Evolutionary conservation across 2,329 filamentous ascomycete genomes (phyloP), one percentile per base, ranked within the genome.

Genomic region (Didymella exigua): DNA sequence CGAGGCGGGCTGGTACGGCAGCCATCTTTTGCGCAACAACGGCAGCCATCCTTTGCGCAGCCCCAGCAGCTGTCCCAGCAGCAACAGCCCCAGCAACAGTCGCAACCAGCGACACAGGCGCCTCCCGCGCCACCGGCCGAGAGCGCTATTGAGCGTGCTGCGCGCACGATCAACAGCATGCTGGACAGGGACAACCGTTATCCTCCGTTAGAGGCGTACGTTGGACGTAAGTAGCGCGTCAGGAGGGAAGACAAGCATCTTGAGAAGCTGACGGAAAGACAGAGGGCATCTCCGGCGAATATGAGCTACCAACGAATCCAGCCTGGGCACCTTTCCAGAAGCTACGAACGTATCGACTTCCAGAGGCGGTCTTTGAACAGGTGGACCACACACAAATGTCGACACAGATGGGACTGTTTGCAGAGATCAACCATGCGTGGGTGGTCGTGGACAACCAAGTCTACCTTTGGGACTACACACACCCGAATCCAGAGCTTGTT

Each of bases 381-480:
- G 93, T 96, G 75, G 96, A 99, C 66, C 82, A 86, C 46, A 89
- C 90, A 54, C 88, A 96, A 71, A 86, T 97, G 21, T 88, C 89
- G 55, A 96, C 93, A n/a, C 85, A 86, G 69, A 96, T 99, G 89
- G 96, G 96, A 9, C 81, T 99, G 29, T 98, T 99, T 75, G 90
- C 95, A 16, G 90, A 96, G 76, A 84, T 99, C 69, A 93, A 93
- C 69, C 92, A 98, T 76, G 95, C 93, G 26, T 99, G 93, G 90
- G 90, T 96, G 50, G 86, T 90, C 21, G 95, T 99, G 72, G 95
- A 99, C 78, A 97, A 96, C 77, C 90, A 91, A 59, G 82, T 99
- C 38, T 99, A 97, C 73, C 82, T 99, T 14, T 99, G 96, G 96
- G 93, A 99, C 76, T 99, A 97, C 75, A 96, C 92, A 6, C 85